Percentiles rank a stretch among this genome's conserved stretches.
These are phyloP conservation scores for Spencermartinsiella ligniputridi DNA, from an alignment of 1,139 yeast species.

Conservation along the genomic window DNA sequence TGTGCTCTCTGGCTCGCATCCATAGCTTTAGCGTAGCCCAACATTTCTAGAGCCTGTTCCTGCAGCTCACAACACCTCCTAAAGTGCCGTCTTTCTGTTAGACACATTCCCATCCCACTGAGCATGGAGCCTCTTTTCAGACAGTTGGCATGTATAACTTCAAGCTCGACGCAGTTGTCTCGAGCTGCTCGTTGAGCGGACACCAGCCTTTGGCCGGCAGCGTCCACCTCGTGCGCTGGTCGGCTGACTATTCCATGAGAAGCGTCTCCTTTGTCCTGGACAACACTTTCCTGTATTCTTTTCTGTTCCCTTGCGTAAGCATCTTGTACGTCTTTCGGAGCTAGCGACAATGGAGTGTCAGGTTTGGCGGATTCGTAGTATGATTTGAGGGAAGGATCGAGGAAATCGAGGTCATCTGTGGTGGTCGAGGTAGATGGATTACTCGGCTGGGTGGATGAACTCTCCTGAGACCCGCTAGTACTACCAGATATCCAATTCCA, in stretches of 20 bases:
- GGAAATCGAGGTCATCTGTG: conserved; percentile 9
- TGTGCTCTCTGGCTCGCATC: conserved; percentile 24
- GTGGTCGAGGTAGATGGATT: no score
- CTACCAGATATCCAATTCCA: not conserved
- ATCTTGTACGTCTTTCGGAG: conserved; percentile 14
- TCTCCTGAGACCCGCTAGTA: not conserved
- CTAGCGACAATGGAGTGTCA: conserved; percentile 21
- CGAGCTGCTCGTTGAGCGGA: conserved; percentile 21
- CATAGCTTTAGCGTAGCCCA: conserved; percentile 31
- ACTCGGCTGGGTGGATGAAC: not conserved
- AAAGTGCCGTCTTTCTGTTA: conserved; percentile 10
- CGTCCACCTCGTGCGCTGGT: not conserved
- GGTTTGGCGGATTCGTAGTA: conserved; percentile 21
- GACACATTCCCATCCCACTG: conserved; percentile 25
- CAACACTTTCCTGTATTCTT: not conserved
- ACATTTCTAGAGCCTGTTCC: conserved; percentile 29
- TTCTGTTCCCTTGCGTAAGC: conserved; percentile 7
- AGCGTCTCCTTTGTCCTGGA: not conserved
- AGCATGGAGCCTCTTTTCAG: conserved; percentile 24
- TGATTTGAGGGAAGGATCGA: conserved; percentile 18
- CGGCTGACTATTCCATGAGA: not conserved
- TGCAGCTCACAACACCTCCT: conserved; percentile 34
- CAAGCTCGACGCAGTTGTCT: conserved; percentile 34
- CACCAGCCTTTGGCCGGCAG: not conserved
- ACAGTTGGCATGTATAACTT: conserved; percentile 27